Base-by-base conservation (phyloP, 2,329 filamentous ascomycete genomes). In the Salinomyces thailandicus region DNA sequence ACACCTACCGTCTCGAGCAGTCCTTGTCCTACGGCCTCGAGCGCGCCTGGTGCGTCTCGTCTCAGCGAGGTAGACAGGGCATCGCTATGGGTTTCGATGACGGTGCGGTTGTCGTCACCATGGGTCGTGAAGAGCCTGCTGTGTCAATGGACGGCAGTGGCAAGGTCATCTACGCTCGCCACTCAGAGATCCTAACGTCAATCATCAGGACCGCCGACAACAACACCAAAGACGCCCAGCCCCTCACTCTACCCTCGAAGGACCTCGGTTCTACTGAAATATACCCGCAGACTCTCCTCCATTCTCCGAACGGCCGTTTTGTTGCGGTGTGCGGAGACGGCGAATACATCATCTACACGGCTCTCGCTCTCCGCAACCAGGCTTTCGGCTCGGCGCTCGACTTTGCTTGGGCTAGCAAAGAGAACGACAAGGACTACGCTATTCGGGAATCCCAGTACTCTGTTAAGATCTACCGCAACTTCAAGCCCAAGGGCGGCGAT, bases 291-390 rank as follows among this genome's bases (percentile, higher is more conserved):
- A 93, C 86, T 0, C 73, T 98, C 35, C 75, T 85, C 22, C 91
- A 98, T 66, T 95, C 87, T n/a, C 85, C 91, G 22, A 98, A 98
- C 51, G 86, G 86, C 35, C 78, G 86, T 42, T 91, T 91, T 49
- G 84, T 91, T 33, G 82, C 82, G 13, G 80, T 87, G 2, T 96
- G 89, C 48, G 91, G 91, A 48, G 91, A 98, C 58, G 91, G 91
- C 44, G 91, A 98, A 63, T 98, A 95, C 66, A 96, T 96, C 60
- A 94, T 96, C 54, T 96, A 96, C 67, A 96, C 91, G 18, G 87
- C 91, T 38, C 73, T 96, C 40, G 89, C 89, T 3, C 93, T 93
- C 75, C 79, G 91, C 58, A 96, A 98, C 65, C 95, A 96, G 68
- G 86, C 86, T 3, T 98, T 98, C 54, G 91, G 91, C 15, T 87